Percentiles rank a stretch among this genome's conserved stretches.
Evolutionary conservation across 306 rosid genomes (phyloP).

Genomic region (Luffa aegyptiaca): DNA sequence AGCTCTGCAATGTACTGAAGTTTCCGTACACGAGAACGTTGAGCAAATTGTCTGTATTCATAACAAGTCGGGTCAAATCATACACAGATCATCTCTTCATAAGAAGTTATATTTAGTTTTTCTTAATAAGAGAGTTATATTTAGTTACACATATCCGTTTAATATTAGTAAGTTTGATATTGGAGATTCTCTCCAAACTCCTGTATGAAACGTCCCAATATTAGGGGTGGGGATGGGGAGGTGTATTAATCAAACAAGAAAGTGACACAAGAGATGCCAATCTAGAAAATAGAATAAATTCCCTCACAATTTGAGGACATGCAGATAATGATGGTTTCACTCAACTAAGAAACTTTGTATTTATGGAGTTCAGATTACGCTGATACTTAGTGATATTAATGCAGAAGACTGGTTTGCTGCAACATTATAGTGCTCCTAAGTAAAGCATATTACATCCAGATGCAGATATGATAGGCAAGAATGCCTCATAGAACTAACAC

Average conservation of each 20-base stretch:
- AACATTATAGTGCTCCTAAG: not conserved
- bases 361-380: no score
- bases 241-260: not conserved
- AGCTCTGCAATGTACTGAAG: slow-evolving; percentile 74
- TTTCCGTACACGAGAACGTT: slow-evolving; percentile 69
- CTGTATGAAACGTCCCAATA: not conserved
- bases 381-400: not conserved
- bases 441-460: not conserved
- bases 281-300: not conserved
- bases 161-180: not conserved
- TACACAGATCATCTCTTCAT: not conserved
- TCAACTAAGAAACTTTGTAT: not conserved
- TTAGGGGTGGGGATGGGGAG: not conserved
- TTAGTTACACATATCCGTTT: not conserved
- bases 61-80: slow-evolving; percentile 13
- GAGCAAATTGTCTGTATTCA: slow-evolving; percentile 63
- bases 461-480: not conserved
- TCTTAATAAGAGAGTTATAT: not conserved
- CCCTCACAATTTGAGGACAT: not conserved
- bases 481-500: not conserved
- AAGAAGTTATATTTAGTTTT: not conserved
- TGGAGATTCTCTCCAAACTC: not conserved
- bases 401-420: not conserved
- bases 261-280: not conserved
- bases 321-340: not conserved